A percentile compares a stretch with the other conserved stretches of the same genome.
Conservation (phyloP, 371 early-diverging fungal species). For the Nematocida sp. region DNA sequence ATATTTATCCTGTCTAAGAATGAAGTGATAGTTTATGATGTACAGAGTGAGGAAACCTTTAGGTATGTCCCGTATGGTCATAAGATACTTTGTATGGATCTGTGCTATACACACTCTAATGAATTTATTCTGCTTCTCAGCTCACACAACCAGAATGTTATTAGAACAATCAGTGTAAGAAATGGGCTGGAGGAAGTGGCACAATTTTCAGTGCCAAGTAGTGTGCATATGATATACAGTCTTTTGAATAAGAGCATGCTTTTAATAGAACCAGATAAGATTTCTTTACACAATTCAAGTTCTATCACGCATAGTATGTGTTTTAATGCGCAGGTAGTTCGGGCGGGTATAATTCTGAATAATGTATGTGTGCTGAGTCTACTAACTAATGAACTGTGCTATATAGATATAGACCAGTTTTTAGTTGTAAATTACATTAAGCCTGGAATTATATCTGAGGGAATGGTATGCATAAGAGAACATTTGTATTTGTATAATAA, state of each 20-base stretch:
- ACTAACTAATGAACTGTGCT: background rate
- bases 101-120: background rate
- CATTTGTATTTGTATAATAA: constrained; percentile 16
- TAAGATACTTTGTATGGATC: constrained; percentile 8
- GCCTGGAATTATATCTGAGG: constrained; percentile 5
- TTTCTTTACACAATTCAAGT: background rate
- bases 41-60: background rate
- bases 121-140: constrained; percentile 9
- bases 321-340: constrained; percentile 21
- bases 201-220: constrained; percentile 23
- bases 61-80: constrained; percentile 47
- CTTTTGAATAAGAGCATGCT: background rate
- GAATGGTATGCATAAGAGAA: background rate
- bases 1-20: constrained; percentile 11
- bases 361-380: constrained; percentile 16
- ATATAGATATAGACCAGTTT: background rate
- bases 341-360: background rate
- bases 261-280: background rate
- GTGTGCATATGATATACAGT: constrained; percentile 20
- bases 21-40: constrained; percentile 19
- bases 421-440: background rate
- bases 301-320: background rate
- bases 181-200: constrained; percentile 15
- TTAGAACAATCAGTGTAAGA: constrained; percentile 1
- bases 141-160: background rate